Conservation (phyloP, 371 early-diverging fungal species). For the Mucor sp. region DNA sequence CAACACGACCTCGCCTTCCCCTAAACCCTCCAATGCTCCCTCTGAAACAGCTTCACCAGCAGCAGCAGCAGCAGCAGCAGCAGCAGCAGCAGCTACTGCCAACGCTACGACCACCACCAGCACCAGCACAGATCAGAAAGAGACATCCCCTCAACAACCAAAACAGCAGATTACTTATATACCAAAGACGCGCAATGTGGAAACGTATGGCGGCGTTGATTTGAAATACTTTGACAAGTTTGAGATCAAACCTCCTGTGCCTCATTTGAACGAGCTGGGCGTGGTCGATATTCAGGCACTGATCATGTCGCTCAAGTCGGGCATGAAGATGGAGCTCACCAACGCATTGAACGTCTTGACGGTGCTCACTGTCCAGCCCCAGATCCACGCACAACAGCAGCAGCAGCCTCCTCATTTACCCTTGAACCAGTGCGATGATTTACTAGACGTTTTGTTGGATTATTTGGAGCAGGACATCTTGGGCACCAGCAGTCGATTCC, state of each 20-base stretch:
- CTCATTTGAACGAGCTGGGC: constrained; percentile 64
- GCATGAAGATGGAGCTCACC: constrained; percentile 71
- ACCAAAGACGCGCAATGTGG: constrained; percentile 57
- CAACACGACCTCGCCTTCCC: constrained; percentile 8
- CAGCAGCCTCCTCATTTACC: constrained; percentile 23
- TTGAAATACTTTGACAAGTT: constrained; percentile 65
- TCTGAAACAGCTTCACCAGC: background rate
- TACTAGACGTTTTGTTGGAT: constrained; percentile 57
- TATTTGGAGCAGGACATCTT: constrained; percentile 48
- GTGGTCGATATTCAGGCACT: constrained; percentile 74
- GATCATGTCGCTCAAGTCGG: constrained; percentile 76
- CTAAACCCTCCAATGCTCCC: constrained; percentile 10
- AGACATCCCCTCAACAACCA: background rate
- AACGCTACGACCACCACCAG: too few relatives aligned
- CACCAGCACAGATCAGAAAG: background rate
- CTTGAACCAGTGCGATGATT: constrained; percentile 52
- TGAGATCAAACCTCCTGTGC: constrained; percentile 58
- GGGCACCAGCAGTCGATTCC: constrained; percentile 28
- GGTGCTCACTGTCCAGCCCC: constrained; percentile 48
- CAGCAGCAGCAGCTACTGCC: background rate
- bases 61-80: background rate
- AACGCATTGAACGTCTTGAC: constrained; percentile 75
- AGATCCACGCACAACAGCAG: constrained; percentile 15
- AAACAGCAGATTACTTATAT: constrained; percentile 37
- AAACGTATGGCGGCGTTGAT: constrained; percentile 78